A percentile compares a stretch with the other conserved stretches of the same genome.
phyloP scores from a whole-genome alignment of 2,329 filamentous ascomycete species.

The Pseudogymnoascus sp. region DNA sequence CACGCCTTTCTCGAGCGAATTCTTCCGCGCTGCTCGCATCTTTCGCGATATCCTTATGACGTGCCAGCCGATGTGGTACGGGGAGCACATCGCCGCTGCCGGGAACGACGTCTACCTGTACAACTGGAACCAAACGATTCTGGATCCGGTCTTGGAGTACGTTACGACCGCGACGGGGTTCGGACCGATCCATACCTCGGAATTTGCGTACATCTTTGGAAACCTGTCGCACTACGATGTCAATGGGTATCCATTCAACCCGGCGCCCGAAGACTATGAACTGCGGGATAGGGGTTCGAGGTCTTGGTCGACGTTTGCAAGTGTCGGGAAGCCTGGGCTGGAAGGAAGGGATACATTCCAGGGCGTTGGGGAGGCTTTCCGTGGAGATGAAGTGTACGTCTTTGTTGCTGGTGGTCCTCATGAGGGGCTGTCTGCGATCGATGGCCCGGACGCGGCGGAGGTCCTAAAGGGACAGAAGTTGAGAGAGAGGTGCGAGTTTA shows the following conservation, averaged over 20 bases:
- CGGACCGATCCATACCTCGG: constrained; percentile 43
- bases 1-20: constrained; percentile 37
- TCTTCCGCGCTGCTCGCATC: constrained; percentile 40
- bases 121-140: constrained; percentile 46
- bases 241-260: constrained; percentile 28
- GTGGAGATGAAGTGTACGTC: constrained; percentile 23
- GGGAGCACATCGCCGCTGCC: constrained; percentile 32
- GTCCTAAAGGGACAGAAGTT: constrained; percentile 33
- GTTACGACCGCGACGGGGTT: constrained; percentile 29
- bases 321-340: constrained; percentile 29
- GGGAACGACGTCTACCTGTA: constrained; percentile 39
- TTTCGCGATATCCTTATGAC: constrained; percentile 45
- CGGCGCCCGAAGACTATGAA: constrained; percentile 32
- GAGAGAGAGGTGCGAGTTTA: constrained; percentile 39
- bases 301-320: constrained; percentile 41
- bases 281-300: constrained; percentile 34
- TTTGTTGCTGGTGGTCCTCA: constrained; percentile 38
- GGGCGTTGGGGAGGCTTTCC: constrained; percentile 34
- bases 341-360: constrained; percentile 31
- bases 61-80: constrained; percentile 37
- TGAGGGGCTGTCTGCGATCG: constrained; percentile 35
- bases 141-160: constrained; percentile 35
- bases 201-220: constrained; percentile 45
- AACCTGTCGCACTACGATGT: constrained; percentile 37
- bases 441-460: constrained; percentile 22